phyloP scores from a whole-genome alignment of 2,329 filamentous ascomycete genomes.

The Neofusicoccum laricinum region DNA sequence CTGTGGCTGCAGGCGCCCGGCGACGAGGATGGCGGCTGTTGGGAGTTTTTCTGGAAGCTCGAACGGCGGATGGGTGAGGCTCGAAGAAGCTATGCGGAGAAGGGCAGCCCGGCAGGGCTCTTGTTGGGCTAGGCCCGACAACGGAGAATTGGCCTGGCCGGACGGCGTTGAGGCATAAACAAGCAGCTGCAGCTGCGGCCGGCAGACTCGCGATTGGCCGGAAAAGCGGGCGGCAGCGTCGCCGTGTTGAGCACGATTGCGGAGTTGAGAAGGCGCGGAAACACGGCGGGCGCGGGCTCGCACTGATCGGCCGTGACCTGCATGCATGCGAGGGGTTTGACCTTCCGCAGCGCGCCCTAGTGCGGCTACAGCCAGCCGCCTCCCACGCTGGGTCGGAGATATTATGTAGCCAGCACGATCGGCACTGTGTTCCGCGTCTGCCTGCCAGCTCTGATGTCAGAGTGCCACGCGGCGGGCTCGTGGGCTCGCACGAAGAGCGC shows the following conservation, averaged over 20 bases:
- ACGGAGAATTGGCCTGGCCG: neutral
- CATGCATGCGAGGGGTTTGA: neutral
- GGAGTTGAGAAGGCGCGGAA: neutral
- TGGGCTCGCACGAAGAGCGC: neutral
- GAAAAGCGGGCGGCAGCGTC: neutral
- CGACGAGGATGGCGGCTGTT: neutral
- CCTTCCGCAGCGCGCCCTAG: neutral
- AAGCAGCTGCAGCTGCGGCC: neutral
- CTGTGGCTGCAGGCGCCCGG: neutral
- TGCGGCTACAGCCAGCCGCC: neutral
- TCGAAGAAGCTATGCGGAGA: constrained; percentile 11
- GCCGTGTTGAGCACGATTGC: neutral
- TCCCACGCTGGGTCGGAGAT: neutral
- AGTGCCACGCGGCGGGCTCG: neutral
- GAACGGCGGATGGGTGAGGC: neutral
- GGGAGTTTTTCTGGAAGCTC: neutral
- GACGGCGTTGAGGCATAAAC: neutral
- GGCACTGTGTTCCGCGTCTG: neutral
- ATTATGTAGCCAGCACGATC: neutral
- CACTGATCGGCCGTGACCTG: neutral
- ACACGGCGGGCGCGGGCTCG: neutral
- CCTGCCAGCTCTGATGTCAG: constrained; percentile 4
- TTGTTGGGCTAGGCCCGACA: constrained; percentile 2
- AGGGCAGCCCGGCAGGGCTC: neutral
- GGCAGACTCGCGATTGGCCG: neutral